Evolutionary conservation across 2,329 filamentous ascomycete species (phyloP).

Genomic region (Fusarium acutatum): DNA sequence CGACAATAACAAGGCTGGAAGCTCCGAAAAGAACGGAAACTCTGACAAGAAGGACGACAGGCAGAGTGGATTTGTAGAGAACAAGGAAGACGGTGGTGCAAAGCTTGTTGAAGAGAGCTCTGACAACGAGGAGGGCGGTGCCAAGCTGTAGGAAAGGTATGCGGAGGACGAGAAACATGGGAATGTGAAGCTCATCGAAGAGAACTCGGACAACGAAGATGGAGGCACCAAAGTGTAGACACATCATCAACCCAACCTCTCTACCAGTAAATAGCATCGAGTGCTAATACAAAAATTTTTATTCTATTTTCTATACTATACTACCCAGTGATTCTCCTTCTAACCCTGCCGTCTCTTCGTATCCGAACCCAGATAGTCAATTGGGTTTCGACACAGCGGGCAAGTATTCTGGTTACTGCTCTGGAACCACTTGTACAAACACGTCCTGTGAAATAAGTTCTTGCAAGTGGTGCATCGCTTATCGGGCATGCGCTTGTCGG

Average conservation of each 20-base stretch:
- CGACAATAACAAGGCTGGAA: neutral
- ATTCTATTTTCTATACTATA: neutral
- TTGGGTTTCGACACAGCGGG: conserved; percentile 90
- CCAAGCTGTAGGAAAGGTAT: neutral
- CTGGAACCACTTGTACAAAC: conserved; percentile 97
- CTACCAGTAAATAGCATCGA: neutral
- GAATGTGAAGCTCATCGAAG: neutral
- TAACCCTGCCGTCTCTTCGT: conserved; percentile 49
- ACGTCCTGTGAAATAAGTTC: conserved; percentile 89
- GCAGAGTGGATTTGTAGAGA: neutral
- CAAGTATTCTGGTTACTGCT: conserved; percentile 91
- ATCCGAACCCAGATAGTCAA: conserved; percentile 65
- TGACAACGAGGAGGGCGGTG: neutral
- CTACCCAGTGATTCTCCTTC: neutral
- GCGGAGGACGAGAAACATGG: neutral
- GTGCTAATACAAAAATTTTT: conserved; percentile 8
- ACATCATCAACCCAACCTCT: neutral
- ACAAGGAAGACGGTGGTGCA: neutral
- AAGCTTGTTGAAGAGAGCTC: neutral
- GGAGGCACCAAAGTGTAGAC: neutral
- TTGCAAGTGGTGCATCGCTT: conserved; percentile 93
- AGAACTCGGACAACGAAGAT: neutral
- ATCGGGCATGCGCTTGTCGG: conserved; percentile 88
- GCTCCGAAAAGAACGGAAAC: neutral
- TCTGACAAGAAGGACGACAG: neutral